phyloP scores from a whole-genome alignment of 2,329 filamentous ascomycete genomes.

The Arthrobotrys sinensis region DNA sequence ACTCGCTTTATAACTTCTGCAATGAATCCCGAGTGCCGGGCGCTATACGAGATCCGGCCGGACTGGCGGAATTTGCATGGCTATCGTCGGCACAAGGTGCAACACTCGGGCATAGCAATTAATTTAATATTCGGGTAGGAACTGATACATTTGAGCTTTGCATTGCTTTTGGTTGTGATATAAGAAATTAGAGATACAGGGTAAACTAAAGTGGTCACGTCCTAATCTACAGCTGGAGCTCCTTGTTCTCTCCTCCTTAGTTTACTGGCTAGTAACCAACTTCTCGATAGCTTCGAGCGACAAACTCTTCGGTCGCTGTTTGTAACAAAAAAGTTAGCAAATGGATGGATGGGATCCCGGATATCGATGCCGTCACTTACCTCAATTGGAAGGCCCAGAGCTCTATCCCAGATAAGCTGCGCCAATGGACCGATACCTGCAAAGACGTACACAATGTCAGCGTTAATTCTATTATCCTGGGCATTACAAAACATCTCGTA shows the following conservation, averaged over 20 bases:
- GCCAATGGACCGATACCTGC: conserved; percentile 82
- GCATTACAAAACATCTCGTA: not conserved
- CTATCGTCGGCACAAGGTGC: conserved; percentile 52
- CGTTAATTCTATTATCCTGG: conserved; percentile 3
- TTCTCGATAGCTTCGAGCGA: conserved; percentile 89
- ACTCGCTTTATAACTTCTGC: conserved; percentile 18
- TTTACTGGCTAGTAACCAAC: conserved; percentile 67
- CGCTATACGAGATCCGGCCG: conserved; percentile 44
- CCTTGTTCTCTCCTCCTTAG: not conserved
- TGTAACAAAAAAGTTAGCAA: conserved; percentile 13
- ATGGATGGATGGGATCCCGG: not conserved
- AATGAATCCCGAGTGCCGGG: conserved; percentile 15
- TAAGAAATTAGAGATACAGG: conserved; percentile 9
- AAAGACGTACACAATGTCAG: conserved; percentile 70
- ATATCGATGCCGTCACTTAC: conserved; percentile 18
- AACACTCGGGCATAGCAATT: not conserved
- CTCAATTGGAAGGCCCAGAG: conserved; percentile 94
- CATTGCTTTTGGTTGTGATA: conserved; percentile 22
- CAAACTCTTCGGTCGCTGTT: conserved; percentile 88
- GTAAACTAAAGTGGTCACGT: not conserved
- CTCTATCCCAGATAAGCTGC: conserved; percentile 96
- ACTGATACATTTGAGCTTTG: not conserved
- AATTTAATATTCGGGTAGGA: conserved; percentile 2
- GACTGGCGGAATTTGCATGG: conserved; percentile 50
- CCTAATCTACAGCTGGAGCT: conserved; percentile 36